Evolutionary conservation across 768 basidiomycete species (phyloP).

Genomic region (Lactarius deliciosus): DNA sequence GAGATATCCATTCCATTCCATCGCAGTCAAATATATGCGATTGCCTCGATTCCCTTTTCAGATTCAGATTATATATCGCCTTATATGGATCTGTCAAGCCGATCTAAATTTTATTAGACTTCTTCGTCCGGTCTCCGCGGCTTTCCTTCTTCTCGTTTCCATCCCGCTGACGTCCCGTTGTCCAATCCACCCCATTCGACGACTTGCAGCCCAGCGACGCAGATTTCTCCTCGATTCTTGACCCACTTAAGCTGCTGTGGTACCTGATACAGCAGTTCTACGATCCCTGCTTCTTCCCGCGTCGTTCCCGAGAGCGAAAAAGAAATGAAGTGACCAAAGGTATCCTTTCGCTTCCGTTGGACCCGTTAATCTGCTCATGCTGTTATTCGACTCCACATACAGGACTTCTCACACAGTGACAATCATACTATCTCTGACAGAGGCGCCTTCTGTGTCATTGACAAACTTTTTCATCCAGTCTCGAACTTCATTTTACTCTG

Average conservation of each 20-base stretch:
- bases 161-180: neutral
- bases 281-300: neutral
- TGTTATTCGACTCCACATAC: neutral
- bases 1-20: neutral
- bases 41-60: neutral
- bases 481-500: neutral
- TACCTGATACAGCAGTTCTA: neutral
- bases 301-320: neutral
- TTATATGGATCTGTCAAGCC: neutral
- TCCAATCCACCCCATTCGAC: neutral
- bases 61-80: neutral
- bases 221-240: neutral
- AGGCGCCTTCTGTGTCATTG: neutral
- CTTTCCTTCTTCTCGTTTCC: neutral
- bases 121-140: neutral
- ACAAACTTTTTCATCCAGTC: neutral
- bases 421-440: neutral
- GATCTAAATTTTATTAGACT: neutral
- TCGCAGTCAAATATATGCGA: neutral
- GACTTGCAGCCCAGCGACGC: neutral
- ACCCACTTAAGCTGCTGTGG: neutral
- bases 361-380: neutral
- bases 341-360: constrained; percentile 1
- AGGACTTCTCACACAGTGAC: neutral
- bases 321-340: neutral